A percentile compares a stretch with the other conserved stretches of the same genome.
Conservation (phyloP, 441 rosid species). For the Populus tomentosa region DNA sequence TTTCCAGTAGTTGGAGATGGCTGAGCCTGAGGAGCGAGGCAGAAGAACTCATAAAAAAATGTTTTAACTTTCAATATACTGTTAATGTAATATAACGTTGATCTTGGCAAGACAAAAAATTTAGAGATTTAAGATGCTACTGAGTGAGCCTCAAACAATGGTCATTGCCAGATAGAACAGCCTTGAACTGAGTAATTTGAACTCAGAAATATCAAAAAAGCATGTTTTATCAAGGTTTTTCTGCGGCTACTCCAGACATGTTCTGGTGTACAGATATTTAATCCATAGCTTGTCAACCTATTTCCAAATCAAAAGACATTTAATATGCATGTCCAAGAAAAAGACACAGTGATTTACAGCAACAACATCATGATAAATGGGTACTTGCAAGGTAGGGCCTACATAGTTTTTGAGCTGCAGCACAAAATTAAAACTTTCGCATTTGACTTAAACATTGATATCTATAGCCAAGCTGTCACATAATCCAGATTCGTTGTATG, state of each 20-base stretch:
- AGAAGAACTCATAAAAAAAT: constrained; percentile 7
- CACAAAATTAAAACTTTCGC: background rate
- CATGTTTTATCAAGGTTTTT: background rate
- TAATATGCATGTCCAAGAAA: background rate
- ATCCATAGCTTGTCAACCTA: background rate
- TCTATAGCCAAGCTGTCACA: background rate
- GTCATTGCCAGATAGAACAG: background rate
- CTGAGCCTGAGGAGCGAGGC: constrained; percentile 56
- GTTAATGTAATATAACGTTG: background rate
- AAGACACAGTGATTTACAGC: background rate
- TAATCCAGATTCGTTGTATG: background rate
- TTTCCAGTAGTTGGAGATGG: constrained; percentile 98
- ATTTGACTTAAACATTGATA: background rate
- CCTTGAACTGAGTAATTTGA: background rate
- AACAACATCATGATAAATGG: background rate
- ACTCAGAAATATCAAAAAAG: background rate
- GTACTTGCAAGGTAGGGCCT: background rate
- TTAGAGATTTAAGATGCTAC: background rate
- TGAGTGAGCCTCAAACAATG: background rate
- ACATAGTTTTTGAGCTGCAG: background rate
- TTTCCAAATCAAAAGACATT: background rate
- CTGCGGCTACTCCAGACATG: background rate
- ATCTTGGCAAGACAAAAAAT: background rate
- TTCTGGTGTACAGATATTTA: background rate
- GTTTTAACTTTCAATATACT: background rate